phyloP scores from a whole-genome alignment of 768 basidiomycete species.

The Gloeopeniophorella convolvens region DNA sequence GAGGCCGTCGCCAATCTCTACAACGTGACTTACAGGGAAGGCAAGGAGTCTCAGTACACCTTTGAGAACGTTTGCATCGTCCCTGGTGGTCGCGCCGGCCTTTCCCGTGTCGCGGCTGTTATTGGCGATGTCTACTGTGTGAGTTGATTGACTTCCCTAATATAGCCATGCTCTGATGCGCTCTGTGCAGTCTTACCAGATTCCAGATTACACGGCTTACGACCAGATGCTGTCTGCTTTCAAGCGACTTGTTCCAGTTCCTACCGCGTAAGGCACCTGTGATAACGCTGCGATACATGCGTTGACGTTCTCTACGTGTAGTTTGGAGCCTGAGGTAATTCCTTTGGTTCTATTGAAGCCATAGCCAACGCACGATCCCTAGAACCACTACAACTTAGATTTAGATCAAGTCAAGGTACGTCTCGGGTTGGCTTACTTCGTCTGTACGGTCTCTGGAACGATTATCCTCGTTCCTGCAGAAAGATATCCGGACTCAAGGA shows the following conservation, averaged over 20 bases:
- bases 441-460: background rate
- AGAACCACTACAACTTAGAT: slow-evolving; percentile 64
- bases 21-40: slow-evolving; percentile 80
- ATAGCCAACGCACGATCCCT: slow-evolving; percentile 29
- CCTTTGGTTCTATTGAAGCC: slow-evolving; percentile 11
- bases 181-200: slow-evolving; percentile 64
- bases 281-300: no score
- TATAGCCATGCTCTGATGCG: background rate
- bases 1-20: slow-evolving; percentile 89
- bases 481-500: slow-evolving; percentile 78
- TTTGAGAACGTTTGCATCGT: slow-evolving; percentile 93
- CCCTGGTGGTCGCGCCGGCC: slow-evolving; percentile 85
- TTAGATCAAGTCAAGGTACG: slow-evolving; percentile 70
- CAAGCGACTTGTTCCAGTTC: slow-evolving; percentile 84
- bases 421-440: background rate
- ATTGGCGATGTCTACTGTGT: slow-evolving; percentile 86
- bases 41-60: slow-evolving; percentile 79
- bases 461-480: slow-evolving; percentile 31
- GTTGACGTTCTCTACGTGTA: background rate
- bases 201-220: slow-evolving; percentile 89
- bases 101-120: slow-evolving; percentile 88
- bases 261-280: slow-evolving; percentile 76
- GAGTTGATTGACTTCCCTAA: slow-evolving; percentile 11
- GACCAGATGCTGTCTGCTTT: slow-evolving; percentile 82
- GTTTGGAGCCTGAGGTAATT: slow-evolving; percentile 34